A percentile compares a stretch with the other conserved stretches of the same genome.
These are phyloP conservation scores for Colletotrichum coccodes DNA, from an alignment of 2,329 filamentous ascomycete species.

Conservation along the genomic window DNA sequence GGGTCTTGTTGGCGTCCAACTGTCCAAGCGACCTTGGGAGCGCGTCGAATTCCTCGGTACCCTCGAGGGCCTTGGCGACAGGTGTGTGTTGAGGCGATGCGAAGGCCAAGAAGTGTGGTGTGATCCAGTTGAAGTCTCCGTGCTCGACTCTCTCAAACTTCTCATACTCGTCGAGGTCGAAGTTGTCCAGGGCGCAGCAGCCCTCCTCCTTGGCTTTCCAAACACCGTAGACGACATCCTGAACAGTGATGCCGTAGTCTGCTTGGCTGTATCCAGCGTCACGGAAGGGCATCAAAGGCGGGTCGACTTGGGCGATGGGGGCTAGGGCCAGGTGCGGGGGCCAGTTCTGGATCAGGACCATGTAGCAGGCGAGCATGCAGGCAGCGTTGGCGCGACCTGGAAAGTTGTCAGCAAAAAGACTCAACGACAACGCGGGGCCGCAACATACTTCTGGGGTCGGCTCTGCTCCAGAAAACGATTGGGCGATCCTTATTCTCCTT, in stretches of 20 bases:
- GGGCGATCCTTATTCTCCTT: conserved; percentile 89
- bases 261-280: conserved; percentile 99
- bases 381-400: conserved; percentile 92
- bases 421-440: background rate
- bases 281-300: conserved; percentile 97
- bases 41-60: conserved; percentile 77
- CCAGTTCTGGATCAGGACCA: conserved; percentile 98
- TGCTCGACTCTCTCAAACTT: conserved; percentile 95
- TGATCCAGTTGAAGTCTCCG: conserved; percentile 99
- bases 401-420: conserved; percentile 37
- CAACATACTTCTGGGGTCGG: conserved; percentile 86
- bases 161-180: conserved; percentile 97
- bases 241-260: conserved; percentile 93
- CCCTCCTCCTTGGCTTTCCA: conserved; percentile 99
- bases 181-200: conserved; percentile 90
- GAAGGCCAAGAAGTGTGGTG: conserved; percentile 93
- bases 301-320: conserved; percentile 95
- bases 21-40: conserved; percentile 82
- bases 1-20: conserved; percentile 73
- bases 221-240: conserved; percentile 97
- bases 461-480: conserved; percentile 95
- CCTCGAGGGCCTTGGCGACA: conserved; percentile 75
- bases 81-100: conserved; percentile 91
- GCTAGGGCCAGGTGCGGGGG: conserved; percentile 94
- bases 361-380: conserved; percentile 95